Evolutionary conservation across 2,329 filamentous ascomycete species (phyloP).

Genomic region (Alternaria incomplexa): DNA sequence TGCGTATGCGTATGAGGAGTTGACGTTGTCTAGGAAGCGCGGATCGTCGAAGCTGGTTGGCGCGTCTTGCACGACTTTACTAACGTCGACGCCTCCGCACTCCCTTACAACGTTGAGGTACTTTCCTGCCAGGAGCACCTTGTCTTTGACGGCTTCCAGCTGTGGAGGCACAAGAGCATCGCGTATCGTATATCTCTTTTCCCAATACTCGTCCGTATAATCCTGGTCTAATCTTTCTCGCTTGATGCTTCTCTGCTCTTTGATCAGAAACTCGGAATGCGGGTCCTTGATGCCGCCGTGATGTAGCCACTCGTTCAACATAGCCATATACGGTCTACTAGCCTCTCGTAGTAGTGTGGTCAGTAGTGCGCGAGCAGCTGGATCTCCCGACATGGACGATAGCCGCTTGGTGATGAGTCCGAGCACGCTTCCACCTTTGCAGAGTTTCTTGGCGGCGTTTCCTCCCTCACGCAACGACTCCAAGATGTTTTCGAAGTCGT

Average conservation of each 20-base stretch:
- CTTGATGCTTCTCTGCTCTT: conserved; percentile 93
- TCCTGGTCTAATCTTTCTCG: conserved; percentile 91
- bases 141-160: conserved; percentile 87
- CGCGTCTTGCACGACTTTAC: conserved; percentile 85
- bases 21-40: conserved; percentile 94
- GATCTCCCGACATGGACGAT: conserved; percentile 91
- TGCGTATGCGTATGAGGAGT: conserved; percentile 90
- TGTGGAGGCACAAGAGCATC: conserved; percentile 92
- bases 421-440: conserved; percentile 95
- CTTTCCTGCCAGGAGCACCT: conserved; percentile 93
- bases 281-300: conserved; percentile 94
- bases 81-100: conserved; percentile 93
- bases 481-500: conserved; percentile 91
- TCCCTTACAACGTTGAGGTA: conserved; percentile 98
- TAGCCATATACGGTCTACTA: conserved; percentile 93
- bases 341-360: conserved; percentile 85
- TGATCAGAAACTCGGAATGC: conserved; percentile 91
- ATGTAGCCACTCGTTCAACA: conserved; percentile 98
- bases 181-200: conserved; percentile 93
- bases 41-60: conserved; percentile 90
- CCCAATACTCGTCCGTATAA: conserved; percentile 99
- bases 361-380: conserved; percentile 80
- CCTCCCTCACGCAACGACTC: conserved; percentile 88
- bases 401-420: conserved; percentile 83
- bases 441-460: conserved; percentile 87